Base-by-base conservation (phyloP, 108 stramenopile genomes). In the Cyclostephanos invisitatus region DNA sequence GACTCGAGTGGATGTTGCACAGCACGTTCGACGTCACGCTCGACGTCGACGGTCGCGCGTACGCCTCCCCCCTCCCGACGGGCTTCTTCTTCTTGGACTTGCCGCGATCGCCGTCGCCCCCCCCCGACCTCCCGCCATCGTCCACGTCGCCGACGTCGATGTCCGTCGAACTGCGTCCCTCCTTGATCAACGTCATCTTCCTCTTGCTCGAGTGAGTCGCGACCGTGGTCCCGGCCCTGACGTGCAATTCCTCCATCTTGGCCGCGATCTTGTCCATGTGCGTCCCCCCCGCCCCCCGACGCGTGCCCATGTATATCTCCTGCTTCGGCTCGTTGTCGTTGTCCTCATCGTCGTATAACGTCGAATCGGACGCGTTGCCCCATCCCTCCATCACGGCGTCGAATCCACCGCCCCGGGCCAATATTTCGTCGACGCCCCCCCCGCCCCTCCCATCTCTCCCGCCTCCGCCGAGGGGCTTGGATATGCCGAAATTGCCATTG, bases 1-100 rank as follows among this genome's bases (percentile, higher is more conserved):
- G 75, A 15, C 60, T 50, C 7, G 75, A 77, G 15, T 77, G 68
- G 61, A 77, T 69, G 46, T 77, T 77, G 50, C 67, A 68, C 42
- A 76, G 32, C 25, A 70, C 75, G 32, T 68, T 69, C 62, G 60
- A 63, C 42, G 67, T 62, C 25, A 77, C 53, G 35, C 73, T 74
- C 49, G 65, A 50, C 5, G 73, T 74, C 15, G 64, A 38, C 6
- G 73, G 73, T 25, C 73, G 71, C 18, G 37, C 21, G 10, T 56
- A 46, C 22, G 21, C 40, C 56, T 27, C 15, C 40, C 48, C 29
- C 1, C 9, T 18, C 25, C 37, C 10, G n/a, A n/a, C n/a, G n/a
- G n/a, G n/a, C n/a, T 47, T 9, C 35, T 25, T 11, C 20, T 10
- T n/a, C 44, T 14, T 40, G 20, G 29, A 21, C 27, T 42, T 42